Evolutionary conservation across 2,329 filamentous ascomycete species (phyloP).

Genomic region (Hortaea werneckii): DNA sequence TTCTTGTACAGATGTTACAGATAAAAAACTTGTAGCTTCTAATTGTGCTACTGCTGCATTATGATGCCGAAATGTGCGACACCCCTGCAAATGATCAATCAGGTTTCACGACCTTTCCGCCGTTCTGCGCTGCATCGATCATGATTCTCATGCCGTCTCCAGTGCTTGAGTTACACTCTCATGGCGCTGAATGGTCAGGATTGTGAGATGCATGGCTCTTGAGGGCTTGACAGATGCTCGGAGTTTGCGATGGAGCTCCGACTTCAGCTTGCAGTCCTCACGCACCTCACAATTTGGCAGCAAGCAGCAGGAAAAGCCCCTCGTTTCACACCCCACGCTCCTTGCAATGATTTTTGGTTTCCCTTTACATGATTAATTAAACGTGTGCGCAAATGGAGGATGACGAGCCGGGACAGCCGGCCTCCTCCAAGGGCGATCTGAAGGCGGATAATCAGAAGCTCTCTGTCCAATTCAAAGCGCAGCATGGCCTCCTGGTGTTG

Average conservation of each 20-base stretch:
- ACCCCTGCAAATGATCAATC: no score
- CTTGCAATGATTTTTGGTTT: not conserved
- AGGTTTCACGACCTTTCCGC: no score
- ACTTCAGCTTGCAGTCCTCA: not conserved
- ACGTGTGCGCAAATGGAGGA: conserved; percentile 7
- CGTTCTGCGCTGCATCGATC: no score
- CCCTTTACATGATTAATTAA: not conserved
- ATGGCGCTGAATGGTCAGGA: no score
- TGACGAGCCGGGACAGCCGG: conserved; percentile 4
- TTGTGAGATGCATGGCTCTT: no score
- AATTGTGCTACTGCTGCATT: no score
- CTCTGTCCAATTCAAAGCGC: conserved; percentile 42
- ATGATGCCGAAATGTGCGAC: no score
- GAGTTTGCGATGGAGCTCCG: not conserved
- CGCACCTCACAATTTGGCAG: not conserved
- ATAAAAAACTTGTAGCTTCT: no score
- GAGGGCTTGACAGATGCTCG: not conserved
- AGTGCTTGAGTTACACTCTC: no score
- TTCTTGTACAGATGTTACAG: no score
- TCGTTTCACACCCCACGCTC: not conserved
- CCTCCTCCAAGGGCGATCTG: conserved; percentile 11
- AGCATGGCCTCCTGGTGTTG: conserved; percentile 43
- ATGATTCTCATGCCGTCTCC: no score
- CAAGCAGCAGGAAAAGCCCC: not conserved
- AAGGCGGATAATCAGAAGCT: conserved; percentile 29